These are phyloP conservation scores for Fusarium subtropicale DNA, from an alignment of 2,329 filamentous ascomycete genomes.

Conservation along the genomic window DNA sequence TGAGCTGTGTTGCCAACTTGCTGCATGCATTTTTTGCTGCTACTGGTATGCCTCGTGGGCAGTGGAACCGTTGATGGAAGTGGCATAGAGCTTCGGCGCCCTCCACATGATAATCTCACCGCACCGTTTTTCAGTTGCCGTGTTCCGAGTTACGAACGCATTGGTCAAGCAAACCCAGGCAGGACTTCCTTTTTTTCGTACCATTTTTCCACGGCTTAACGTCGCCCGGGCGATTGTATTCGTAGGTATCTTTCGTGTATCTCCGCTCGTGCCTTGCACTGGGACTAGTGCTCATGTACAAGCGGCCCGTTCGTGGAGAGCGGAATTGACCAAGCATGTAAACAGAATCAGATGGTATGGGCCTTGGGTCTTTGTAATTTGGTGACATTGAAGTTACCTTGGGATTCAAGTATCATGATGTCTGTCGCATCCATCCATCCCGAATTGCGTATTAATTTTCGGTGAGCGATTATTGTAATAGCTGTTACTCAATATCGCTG, in stretches of 20 bases:
- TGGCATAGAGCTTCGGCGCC: constrained; percentile 34
- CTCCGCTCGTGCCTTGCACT: constrained; percentile 33
- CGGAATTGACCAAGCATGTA: constrained; percentile 25
- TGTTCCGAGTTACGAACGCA: constrained; percentile 46
- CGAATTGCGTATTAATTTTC: neutral
- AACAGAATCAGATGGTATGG: constrained; percentile 13
- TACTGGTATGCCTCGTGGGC: constrained; percentile 11
- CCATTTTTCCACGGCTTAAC: constrained; percentile 2
- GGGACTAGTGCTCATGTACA: constrained; percentile 28
- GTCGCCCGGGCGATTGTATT: constrained; percentile 16
- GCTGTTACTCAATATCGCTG: neutral
- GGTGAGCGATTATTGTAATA: constrained; percentile 38
- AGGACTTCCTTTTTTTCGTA: constrained; percentile 6
- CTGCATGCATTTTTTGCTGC: constrained; percentile 20
- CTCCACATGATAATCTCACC: constrained; percentile 47
- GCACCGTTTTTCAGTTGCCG: constrained; percentile 44
- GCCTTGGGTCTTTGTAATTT: constrained; percentile 18
- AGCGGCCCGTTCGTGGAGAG: constrained; percentile 38
- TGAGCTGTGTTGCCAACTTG: constrained; percentile 8
- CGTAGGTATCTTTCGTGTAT: constrained; percentile 16
- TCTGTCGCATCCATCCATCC: constrained; percentile 14
- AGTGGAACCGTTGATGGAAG: constrained; percentile 31
- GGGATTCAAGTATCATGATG: constrained; percentile 14
- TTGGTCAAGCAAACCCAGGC: constrained; percentile 12
- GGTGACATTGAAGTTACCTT: constrained; percentile 36